phyloP scores from a whole-genome alignment of 2,329 filamentous ascomycete genomes.

The Diplocarpon rosae region DNA sequence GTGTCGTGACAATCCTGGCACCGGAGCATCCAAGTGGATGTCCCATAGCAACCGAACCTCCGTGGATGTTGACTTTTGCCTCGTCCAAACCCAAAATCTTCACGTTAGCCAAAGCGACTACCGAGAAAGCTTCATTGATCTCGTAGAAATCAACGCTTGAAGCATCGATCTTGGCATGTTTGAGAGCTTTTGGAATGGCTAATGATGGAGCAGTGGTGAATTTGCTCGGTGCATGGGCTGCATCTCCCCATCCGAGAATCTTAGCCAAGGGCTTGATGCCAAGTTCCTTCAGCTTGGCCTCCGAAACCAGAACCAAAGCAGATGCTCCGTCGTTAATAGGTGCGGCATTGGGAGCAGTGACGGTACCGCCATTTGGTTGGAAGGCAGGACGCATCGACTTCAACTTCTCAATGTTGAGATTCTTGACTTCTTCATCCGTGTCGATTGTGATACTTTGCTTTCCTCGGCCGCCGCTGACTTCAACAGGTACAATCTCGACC shows the following conservation, averaged over 20 bases:
- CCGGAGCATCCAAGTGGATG: conserved; percentile 92
- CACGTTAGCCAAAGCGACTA: conserved; percentile 91
- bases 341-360: conserved; percentile 93
- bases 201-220: conserved; percentile 92
- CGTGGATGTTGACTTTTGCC: conserved; percentile 89
- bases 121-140: conserved; percentile 99
- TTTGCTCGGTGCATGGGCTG: conserved; percentile 79
- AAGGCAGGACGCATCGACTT: conserved; percentile 77
- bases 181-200: conserved; percentile 93
- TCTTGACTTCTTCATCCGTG: conserved; percentile 92
- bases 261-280: conserved; percentile 86
- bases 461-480: conserved; percentile 77
- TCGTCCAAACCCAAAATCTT: conserved; percentile 72
- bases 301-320: conserved; percentile 85
- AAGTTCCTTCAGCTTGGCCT: conserved; percentile 87
- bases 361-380: conserved; percentile 68
- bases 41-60: conserved; percentile 89
- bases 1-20: conserved; percentile 82
- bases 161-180: conserved; percentile 75
- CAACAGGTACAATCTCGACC: conserved; percentile 79
- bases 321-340: conserved; percentile 92
- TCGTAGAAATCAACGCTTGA: conserved; percentile 85
- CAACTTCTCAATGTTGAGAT: conserved; percentile 76
- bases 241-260: conserved; percentile 96
- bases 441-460: conserved; percentile 76